These are phyloP conservation scores for Ceratocystis huliohia DNA, from an alignment of 2,329 filamentous ascomycete species.

Conservation along the genomic window DNA sequence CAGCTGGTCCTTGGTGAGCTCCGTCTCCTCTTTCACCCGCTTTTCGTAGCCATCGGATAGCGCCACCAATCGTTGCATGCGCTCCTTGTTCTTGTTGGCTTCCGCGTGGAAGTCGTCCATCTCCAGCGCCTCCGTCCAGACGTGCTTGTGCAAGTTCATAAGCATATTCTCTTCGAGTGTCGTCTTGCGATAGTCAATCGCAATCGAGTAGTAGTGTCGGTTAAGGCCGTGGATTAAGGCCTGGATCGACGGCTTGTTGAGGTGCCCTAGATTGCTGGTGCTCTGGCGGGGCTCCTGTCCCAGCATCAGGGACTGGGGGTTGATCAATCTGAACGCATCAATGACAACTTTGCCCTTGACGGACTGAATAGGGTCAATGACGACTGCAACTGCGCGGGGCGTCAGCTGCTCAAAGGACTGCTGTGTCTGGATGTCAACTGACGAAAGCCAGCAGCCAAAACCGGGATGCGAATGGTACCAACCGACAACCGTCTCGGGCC, in stretches of 20 bases:
- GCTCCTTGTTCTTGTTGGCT: constrained; percentile 72
- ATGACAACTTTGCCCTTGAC: constrained; percentile 99
- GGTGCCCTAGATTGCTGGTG: constrained; percentile 90
- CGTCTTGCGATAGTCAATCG: constrained; percentile 95
- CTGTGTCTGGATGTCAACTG: constrained; percentile 98
- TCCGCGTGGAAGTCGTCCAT: constrained; percentile 93
- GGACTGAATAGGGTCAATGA: constrained; percentile 96
- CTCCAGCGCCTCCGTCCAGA: constrained; percentile 93
- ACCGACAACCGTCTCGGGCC: constrained; percentile 91
- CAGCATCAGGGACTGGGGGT: constrained; percentile 94
- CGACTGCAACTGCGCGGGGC: constrained; percentile 88
- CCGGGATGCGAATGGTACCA: constrained; percentile 99
- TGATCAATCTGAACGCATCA: constrained; percentile 96
- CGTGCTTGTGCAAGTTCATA: constrained; percentile 99
- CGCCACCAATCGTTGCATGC: constrained; percentile 73
- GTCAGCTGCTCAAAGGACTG: constrained; percentile 99
- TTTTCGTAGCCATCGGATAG: constrained; percentile 96
- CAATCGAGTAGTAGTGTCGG: constrained; percentile 98
- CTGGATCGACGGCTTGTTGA: constrained; percentile 99
- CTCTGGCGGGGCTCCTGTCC: constrained; percentile 96
- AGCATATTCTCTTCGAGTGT: constrained; percentile 98
- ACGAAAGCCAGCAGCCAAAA: constrained; percentile 98
- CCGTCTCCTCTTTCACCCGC: constrained; percentile 96
- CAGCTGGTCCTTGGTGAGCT: constrained; percentile 90
- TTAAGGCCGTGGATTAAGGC: constrained; percentile 96